Percentiles rank a stretch among this genome's conserved stretches.
These are phyloP conservation scores for Syzygium syzygioides DNA, from an alignment of 441 rosid species.

Conservation along the genomic window DNA sequence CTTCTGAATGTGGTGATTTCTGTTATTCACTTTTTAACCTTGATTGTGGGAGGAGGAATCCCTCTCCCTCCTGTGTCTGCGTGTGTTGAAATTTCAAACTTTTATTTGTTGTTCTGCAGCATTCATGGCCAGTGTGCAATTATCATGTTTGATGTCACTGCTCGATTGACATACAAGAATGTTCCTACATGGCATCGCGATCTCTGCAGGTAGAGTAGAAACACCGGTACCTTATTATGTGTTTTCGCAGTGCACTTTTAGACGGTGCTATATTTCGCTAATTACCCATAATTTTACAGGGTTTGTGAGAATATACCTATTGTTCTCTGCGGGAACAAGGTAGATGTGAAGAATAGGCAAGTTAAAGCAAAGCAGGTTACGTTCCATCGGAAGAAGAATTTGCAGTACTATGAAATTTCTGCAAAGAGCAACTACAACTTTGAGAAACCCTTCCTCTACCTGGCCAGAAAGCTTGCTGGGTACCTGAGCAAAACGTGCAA, in stretches of 20 bases:
- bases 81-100: not conserved
- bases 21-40: not conserved
- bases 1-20: not conserved
- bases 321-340: conserved; percentile 18
- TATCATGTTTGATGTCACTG: conserved; percentile 12
- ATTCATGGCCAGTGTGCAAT: conserved; percentile 89
- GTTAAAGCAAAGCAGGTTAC: conserved; percentile 21
- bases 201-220: conserved; percentile 49
- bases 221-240: not conserved
- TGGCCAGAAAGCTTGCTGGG: conserved; percentile 92
- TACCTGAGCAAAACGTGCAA: conserved; percentile 10
- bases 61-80: not conserved
- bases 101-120: conserved; percentile 24
- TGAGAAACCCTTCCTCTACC: conserved; percentile 22
- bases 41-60: not conserved
- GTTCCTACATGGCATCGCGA: conserved; percentile 80
- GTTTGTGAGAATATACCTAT: conserved; percentile 19
- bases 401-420: conserved; percentile 19
- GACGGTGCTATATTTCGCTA: not conserved
- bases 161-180: conserved; percentile 12
- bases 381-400: conserved; percentile 18
- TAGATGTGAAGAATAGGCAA: conserved; percentile 18
- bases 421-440: conserved; percentile 21
- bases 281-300: not conserved
- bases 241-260: not conserved